phyloP scores from a whole-genome alignment of 345 rosid species.

The Bruguiera gymnorhiza region DNA sequence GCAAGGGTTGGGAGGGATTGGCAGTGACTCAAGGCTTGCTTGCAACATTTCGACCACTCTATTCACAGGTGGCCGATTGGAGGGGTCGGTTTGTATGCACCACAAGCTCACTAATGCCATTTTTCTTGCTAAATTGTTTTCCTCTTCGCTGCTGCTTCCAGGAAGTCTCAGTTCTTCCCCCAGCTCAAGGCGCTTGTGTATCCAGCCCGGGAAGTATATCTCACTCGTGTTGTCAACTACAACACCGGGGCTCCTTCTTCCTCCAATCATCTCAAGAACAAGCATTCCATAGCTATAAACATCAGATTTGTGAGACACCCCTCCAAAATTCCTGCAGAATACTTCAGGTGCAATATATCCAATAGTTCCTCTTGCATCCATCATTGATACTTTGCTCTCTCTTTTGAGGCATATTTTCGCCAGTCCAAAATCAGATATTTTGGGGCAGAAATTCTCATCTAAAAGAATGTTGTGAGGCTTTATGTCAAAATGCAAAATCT shows the following conservation, averaged over 20 bases:
- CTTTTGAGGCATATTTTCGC: background rate
- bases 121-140: slow-evolving; percentile 7
- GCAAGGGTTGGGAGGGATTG: background rate
- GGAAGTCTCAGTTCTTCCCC: background rate
- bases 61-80: slow-evolving; percentile 4
- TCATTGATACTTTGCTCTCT: slow-evolving; percentile 4
- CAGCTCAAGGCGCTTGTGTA: background rate
- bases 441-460: slow-evolving; percentile 8
- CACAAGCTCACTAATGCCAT: slow-evolving; percentile 12
- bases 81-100: slow-evolving; percentile 12
- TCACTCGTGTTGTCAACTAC: background rate
- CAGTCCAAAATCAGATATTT: slow-evolving; percentile 8
- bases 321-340: slow-evolving; percentile 11
- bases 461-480: slow-evolving; percentile 18
- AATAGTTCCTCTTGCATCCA: slow-evolving; percentile 6
- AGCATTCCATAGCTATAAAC: slow-evolving; percentile 17
- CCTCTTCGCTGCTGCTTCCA: background rate
- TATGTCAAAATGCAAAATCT: slow-evolving; percentile 18
- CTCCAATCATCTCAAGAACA: slow-evolving; percentile 14
- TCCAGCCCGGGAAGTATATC: slow-evolving; percentile 6
- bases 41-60: slow-evolving; percentile 3
- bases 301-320: slow-evolving; percentile 14
- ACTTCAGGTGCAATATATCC: slow-evolving; percentile 13
- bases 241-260: background rate
- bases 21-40: background rate